Evolutionary conservation across 2,329 filamentous ascomycete genomes (phyloP).

Genomic region (Phialophora macrospora): DNA sequence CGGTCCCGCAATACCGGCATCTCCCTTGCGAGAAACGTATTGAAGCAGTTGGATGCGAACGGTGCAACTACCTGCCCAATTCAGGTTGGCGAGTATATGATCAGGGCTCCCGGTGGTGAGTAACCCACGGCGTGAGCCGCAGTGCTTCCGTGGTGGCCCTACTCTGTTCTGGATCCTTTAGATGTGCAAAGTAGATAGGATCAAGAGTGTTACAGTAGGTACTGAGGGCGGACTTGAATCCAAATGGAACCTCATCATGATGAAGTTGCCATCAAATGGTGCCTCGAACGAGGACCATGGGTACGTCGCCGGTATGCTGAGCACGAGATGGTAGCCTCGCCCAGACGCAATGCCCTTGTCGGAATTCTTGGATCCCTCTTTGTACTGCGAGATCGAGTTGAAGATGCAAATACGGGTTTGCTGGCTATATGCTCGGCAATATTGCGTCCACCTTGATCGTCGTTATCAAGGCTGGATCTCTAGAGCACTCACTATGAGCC

Average conservation of each 20-base stretch:
- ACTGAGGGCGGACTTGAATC: background rate
- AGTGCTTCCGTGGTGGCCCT: background rate
- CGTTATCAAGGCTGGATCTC: background rate
- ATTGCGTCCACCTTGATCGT: background rate
- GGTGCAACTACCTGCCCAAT: background rate
- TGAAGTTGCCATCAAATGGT: background rate
- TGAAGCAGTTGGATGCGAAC: background rate
- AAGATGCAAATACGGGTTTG: background rate
- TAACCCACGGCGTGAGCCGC: background rate
- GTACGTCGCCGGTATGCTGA: background rate
- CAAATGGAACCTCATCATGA: background rate
- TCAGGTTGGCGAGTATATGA: background rate
- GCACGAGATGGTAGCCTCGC: background rate
- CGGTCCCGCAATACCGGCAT: background rate
- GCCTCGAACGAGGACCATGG: background rate
- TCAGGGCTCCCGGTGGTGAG: background rate
- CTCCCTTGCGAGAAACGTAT: background rate
- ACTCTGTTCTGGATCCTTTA: background rate
- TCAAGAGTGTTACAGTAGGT: background rate
- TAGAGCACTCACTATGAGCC: too few species aligned
- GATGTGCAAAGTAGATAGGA: background rate
- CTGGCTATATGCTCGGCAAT: background rate
- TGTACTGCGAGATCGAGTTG: background rate
- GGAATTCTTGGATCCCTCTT: background rate
- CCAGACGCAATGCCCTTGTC: background rate